A percentile compares a stretch with the other conserved stretches of the same genome.
Conservation (phyloP, 306 rosid species). For the Gillenia trifoliata region DNA sequence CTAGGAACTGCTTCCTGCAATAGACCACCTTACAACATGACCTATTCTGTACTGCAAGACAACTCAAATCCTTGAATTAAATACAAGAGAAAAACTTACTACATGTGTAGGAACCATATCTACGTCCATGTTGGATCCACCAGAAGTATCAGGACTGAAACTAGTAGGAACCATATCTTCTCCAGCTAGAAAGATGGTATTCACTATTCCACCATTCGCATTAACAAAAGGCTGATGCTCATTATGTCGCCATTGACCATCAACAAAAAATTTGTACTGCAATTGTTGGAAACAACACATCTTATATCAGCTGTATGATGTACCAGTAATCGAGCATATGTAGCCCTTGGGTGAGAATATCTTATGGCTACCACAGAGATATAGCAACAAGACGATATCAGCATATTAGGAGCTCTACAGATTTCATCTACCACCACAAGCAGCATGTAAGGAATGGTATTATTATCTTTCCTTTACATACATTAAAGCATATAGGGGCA, state of each 20-base stretch:
- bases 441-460: neutral
- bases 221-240: constrained; percentile 53
- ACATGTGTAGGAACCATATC: constrained; percentile 43
- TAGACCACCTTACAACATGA: constrained; percentile 24
- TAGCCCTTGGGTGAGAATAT: neutral
- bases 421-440: neutral
- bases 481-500: neutral
- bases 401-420: neutral
- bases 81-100: constrained; percentile 29
- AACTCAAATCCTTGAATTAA: neutral
- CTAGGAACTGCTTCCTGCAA: constrained; percentile 57
- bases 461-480: neutral
- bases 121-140: constrained; percentile 71
- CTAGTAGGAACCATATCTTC: constrained; percentile 41
- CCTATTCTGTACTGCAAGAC: constrained; percentile 20
- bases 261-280: constrained; percentile 80
- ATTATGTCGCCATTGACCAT: constrained; percentile 84
- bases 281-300: constrained; percentile 28
- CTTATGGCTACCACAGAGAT: neutral
- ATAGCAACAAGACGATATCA: neutral
- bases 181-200: constrained; percentile 47
- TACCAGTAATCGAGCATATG: constrained; percentile 4
- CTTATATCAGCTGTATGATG: constrained; percentile 19
- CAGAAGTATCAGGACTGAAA: constrained; percentile 42
- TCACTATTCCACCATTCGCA: constrained; percentile 61